Percentiles rank a stretch among this genome's conserved stretches.
These are phyloP conservation scores for Sclerotinia borealis DNA, from an alignment of 2,329 filamentous ascomycete species.

Conservation along the genomic window DNA sequence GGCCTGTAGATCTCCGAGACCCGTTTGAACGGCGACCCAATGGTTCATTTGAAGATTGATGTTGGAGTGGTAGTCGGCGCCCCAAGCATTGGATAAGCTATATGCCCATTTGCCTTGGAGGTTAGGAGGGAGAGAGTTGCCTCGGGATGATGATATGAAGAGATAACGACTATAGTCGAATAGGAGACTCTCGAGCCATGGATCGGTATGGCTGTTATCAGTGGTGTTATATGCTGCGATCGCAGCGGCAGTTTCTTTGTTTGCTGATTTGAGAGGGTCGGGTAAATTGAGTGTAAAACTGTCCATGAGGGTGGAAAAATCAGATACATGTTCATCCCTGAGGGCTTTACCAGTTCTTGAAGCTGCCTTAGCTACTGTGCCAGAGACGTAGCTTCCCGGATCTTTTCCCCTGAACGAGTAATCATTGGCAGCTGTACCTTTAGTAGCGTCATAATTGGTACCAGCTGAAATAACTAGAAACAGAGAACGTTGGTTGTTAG, in stretches of 20 bases:
- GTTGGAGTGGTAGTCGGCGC: conserved; percentile 50
- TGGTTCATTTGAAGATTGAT: conserved; percentile 60
- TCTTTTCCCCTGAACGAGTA: conserved; percentile 46
- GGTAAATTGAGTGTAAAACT: conserved; percentile 41
- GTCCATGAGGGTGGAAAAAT: conserved; percentile 37
- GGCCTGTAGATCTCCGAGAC: conserved; percentile 40
- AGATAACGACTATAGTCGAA: conserved; percentile 50
- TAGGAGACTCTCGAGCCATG: conserved; percentile 46
- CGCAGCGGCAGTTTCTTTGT: conserved; percentile 36
- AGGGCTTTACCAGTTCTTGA: conserved; percentile 32
- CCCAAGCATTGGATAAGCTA: conserved; percentile 41
- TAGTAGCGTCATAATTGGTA: conserved; percentile 46
- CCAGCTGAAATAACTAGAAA: conserved; percentile 40
- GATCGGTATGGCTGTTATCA: conserved; percentile 41
- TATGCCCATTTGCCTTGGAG: conserved; percentile 52
- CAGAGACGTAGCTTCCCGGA: conserved; percentile 35
- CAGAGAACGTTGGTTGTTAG: conserved; percentile 23
- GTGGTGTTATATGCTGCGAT: conserved; percentile 32
- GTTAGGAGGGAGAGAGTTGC: conserved; percentile 48
- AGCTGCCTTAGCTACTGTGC: conserved; percentile 32
- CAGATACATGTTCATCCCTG: conserved; percentile 34
- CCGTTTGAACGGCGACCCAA: conserved; percentile 49
- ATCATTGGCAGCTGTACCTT: conserved; percentile 38
- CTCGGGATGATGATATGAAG: conserved; percentile 48
- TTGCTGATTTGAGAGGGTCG: conserved; percentile 38